Conservation (phyloP, 1,284 basidiomycete genomes). For the Naganishia albida region DNA sequence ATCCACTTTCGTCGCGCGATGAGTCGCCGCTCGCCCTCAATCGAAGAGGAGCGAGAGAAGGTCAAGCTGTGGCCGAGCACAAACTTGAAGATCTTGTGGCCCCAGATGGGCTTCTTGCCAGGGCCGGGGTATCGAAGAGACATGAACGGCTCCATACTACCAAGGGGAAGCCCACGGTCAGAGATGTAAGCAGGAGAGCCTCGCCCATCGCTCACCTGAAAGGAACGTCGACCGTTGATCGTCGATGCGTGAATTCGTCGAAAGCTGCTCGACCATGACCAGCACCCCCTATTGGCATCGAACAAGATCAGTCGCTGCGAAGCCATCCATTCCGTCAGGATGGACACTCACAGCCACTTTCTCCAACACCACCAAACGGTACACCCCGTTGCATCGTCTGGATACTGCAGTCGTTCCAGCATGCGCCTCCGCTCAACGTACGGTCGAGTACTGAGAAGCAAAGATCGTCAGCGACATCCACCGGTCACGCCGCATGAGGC, state of each 20-base stretch:
- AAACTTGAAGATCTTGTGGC: conserved; percentile 37
- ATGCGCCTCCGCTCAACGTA: conserved; percentile 48
- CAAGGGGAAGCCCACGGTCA: neutral
- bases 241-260: conserved; percentile 51
- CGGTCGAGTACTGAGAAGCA: conserved; percentile 41
- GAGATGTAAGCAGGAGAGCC: neutral
- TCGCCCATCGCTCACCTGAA: conserved; percentile 36
- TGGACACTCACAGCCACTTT: conserved; percentile 47
- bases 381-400: conserved; percentile 35
- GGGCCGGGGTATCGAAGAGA: conserved; percentile 48
- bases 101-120: conserved; percentile 26
- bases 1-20: conserved; percentile 15
- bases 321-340: neutral
- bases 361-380: conserved; percentile 53
- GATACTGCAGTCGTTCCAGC: conserved; percentile 48
- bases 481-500: neutral
- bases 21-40: conserved; percentile 35
- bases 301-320: conserved; percentile 1
- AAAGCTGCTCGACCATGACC: conserved; percentile 52
- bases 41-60: conserved; percentile 42
- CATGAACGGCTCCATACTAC: conserved; percentile 46
- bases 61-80: conserved; percentile 38
- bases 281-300: conserved; percentile 41
- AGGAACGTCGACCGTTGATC: conserved; percentile 48
- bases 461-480: neutral